Conservation (phyloP, 495 filamentous ascomycete species). For the Articulospora tetracladia region DNA sequence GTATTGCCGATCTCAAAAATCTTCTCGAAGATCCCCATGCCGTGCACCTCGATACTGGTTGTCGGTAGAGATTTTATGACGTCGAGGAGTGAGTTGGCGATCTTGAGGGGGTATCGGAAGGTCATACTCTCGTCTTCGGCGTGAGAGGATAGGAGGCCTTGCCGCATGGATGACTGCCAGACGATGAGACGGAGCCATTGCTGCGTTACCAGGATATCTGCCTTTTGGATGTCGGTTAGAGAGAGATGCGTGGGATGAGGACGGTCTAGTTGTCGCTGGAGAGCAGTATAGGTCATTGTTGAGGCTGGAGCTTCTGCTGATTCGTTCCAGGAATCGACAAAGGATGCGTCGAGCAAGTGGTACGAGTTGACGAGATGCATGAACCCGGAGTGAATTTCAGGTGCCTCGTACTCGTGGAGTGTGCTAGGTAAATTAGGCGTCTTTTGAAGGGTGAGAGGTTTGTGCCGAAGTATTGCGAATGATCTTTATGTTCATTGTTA, state of each 20-base stretch:
- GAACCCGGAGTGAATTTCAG: constrained; percentile 46
- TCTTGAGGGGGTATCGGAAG: constrained; percentile 54
- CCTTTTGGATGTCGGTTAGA: constrained; percentile 52
- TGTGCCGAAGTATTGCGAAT: constrained; percentile 45
- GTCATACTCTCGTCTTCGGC: constrained; percentile 45
- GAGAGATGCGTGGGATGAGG: constrained; percentile 31
- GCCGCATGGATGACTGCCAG: constrained; percentile 57
- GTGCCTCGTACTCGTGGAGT: constrained; percentile 43
- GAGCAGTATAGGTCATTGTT: constrained; percentile 18
- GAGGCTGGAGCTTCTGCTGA: constrained; percentile 17
- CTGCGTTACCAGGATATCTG: constrained; percentile 58
- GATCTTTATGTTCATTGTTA: constrained; percentile 15
- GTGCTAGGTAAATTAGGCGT: constrained; percentile 38
- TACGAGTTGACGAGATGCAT: constrained; percentile 51
- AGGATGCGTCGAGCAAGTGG: constrained; percentile 30
- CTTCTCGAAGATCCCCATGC: constrained; percentile 57
- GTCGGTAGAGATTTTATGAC: constrained; percentile 49
- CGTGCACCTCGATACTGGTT: constrained; percentile 55
- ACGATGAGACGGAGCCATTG: constrained; percentile 60
- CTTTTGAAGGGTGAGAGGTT: constrained; percentile 49
- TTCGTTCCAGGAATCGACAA: constrained; percentile 35
- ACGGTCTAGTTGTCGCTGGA: constrained; percentile 33
- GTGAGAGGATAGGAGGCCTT: constrained; percentile 42
- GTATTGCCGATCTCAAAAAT: constrained; percentile 54
- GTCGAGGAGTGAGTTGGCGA: constrained; percentile 49